Base-by-base conservation (phyloP, 192 early-diverging fungal genomes). In the Dimargaris xerosporica region DNA sequence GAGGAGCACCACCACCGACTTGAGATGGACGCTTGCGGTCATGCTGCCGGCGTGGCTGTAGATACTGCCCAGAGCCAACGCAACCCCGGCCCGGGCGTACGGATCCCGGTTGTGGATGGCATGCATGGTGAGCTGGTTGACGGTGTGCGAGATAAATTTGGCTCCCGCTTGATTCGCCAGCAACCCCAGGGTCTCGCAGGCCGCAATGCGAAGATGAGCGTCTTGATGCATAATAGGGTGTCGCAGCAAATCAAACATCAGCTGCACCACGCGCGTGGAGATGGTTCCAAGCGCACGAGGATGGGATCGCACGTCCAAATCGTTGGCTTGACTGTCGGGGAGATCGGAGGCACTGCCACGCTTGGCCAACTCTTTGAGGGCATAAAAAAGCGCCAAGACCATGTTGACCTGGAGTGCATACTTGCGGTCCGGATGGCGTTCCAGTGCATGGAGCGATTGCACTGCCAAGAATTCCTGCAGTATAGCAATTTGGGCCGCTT, bases 21-120 rank as follows among this genome's bases (percentile, higher is more conserved):
- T 83, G 44, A 99, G 73, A 64, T 93, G 88, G 1, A 80, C 68
- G 5, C 78, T 78, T 6, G 89, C 90, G 0, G 88, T 88, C 79
- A 97, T 87, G 1, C 91, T 85, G 0, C 96, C 96, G 0, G 91
- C 86, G 54, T 91, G 82, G 48, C 85, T 79, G 68, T 91, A 90
- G 50, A 96, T 85, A 31, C 84, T 83, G 0, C 94, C 96, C 26
- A 99, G 75, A 0, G 91, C 94, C 1, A 96, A 75, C 0, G 91
- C 85, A 10, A 88, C 84, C n/a, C 96, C 93, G 0, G 93, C 91
- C 2, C 96, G 85, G 2, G 87, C 84, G 77, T 96, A 93, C 4
- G 91, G 94, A 61, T 97, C 93, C 10, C 94, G 79, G 54, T 89
- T 89, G 21, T 87, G 85, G 26, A 97, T 90, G 1, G 96, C 88